A percentile compares a stretch with the other conserved stretches of the same genome.
Conservation (phyloP, 2,329 filamentous ascomycete species). For the Penicillium crustosum region DNA sequence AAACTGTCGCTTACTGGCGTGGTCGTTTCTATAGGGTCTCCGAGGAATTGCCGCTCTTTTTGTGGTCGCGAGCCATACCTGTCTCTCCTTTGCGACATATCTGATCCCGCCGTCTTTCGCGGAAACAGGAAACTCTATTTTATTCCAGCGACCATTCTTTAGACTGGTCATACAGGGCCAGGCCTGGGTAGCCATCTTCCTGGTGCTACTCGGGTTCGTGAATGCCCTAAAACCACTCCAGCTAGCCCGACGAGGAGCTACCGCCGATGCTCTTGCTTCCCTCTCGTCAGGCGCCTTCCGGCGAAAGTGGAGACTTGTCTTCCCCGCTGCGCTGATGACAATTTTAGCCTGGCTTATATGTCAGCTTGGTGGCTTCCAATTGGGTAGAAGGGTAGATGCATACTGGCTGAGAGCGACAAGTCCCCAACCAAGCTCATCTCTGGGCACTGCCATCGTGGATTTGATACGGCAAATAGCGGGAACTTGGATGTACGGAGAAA, state of each 20-base stretch:
- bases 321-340: constrained; percentile 58
- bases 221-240: constrained; percentile 62
- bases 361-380: constrained; percentile 58
- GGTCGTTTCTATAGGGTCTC: constrained; percentile 47
- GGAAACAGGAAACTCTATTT: constrained; percentile 47
- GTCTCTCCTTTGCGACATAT: constrained; percentile 52
- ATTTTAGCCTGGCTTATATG: constrained; percentile 56
- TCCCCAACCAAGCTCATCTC: constrained; percentile 44
- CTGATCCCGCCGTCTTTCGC: constrained; percentile 51
- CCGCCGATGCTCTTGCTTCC: constrained; percentile 53
- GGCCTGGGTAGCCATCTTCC: constrained; percentile 66
- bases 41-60: constrained; percentile 56
- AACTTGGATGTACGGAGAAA: constrained; percentile 54
- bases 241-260: constrained; percentile 55
- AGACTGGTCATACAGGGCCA: constrained; percentile 61
- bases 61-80: constrained; percentile 57
- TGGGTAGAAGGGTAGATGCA: constrained; percentile 58
- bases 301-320: constrained; percentile 57
- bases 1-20: background rate
- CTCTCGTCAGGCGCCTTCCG: constrained; percentile 60
- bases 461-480: constrained; percentile 49
- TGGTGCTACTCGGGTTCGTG: constrained; percentile 64
- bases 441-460: constrained; percentile 46
- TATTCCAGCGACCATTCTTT: constrained; percentile 60
- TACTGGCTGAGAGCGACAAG: constrained; percentile 58